Conservation (phyloP, 1,284 basidiomycete species). For the Puccinia horiana region DNA sequence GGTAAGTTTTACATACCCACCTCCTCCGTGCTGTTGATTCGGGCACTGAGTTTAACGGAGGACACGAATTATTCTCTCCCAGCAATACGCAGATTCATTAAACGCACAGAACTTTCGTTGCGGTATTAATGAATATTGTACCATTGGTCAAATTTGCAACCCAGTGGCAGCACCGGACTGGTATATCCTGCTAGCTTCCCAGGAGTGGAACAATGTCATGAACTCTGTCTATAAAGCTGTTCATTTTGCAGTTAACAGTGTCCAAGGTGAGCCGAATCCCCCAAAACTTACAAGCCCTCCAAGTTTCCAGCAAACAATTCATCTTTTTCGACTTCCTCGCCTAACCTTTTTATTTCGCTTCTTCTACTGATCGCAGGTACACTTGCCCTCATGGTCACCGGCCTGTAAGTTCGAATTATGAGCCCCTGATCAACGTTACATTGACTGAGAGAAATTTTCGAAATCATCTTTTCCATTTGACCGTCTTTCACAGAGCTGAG, state of each 20-base stretch:
- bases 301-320: not conserved
- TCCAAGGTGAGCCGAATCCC: constrained; percentile 32
- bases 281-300: too few relatives aligned
- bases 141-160: constrained; percentile 40
- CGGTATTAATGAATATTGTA: constrained; percentile 33
- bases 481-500: constrained; percentile 25
- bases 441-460: not conserved
- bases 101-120: constrained; percentile 42
- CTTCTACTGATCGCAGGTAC: not conserved
- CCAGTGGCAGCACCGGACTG: constrained; percentile 32
- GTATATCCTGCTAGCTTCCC: constrained; percentile 37
- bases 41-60: not conserved
- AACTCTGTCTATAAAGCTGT: constrained; percentile 27
- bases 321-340: not conserved
- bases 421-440: not conserved
- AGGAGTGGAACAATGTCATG: constrained; percentile 43
- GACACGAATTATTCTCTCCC: not conserved
- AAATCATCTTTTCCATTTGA: not conserved
- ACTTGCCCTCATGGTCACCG: constrained; percentile 43
- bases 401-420: constrained; percentile 6
- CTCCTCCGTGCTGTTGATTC: not conserved
- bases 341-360: not conserved
- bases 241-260: constrained; percentile 14
- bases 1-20: not conserved
- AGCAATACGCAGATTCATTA: constrained; percentile 28